Conservation (phyloP, 495 filamentous ascomycete species). For the Penicillium atrosanguineum region DNA sequence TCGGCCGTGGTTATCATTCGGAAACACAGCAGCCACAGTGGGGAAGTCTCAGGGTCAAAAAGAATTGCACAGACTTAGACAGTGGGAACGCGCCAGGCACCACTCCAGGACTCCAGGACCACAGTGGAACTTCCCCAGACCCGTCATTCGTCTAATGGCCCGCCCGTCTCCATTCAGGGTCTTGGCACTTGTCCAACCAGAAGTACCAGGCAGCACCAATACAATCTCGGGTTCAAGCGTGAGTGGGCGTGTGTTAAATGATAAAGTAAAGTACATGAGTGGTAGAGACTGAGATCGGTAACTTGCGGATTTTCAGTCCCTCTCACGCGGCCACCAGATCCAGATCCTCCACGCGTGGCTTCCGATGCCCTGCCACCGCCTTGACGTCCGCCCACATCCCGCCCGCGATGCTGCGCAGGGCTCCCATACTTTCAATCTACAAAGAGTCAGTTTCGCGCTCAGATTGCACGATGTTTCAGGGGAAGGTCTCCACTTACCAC, state of each 20-base stretch:
- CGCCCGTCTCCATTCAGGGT: neutral
- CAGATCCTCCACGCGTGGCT: neutral
- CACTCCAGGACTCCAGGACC: too few relatives aligned
- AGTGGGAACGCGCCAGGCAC: too few relatives aligned
- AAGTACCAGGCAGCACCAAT: neutral
- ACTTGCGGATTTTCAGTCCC: too few relatives aligned
- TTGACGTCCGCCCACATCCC: conserved; percentile 24
- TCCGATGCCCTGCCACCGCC: conserved; percentile 11
- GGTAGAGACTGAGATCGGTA: neutral
- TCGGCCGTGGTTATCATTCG: neutral
- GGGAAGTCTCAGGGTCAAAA: neutral
- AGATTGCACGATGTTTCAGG: neutral
- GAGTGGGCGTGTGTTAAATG: neutral
- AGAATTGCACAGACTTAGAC: too few relatives aligned
- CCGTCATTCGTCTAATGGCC: neutral
- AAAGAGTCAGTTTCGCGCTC: neutral
- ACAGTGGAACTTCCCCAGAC: neutral
- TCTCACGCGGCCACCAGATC: neutral
- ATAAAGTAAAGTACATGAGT: too few relatives aligned
- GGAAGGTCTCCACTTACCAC: conserved; percentile 22
- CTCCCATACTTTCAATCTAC: conserved; percentile 33
- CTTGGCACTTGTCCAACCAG: neutral
- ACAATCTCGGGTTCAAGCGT: neutral
- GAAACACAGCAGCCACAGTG: neutral
- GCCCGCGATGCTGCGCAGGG: conserved; percentile 23